These are phyloP conservation scores for Cucumis cinereus DNA, from an alignment of 306 rosid species.

Conservation along the genomic window DNA sequence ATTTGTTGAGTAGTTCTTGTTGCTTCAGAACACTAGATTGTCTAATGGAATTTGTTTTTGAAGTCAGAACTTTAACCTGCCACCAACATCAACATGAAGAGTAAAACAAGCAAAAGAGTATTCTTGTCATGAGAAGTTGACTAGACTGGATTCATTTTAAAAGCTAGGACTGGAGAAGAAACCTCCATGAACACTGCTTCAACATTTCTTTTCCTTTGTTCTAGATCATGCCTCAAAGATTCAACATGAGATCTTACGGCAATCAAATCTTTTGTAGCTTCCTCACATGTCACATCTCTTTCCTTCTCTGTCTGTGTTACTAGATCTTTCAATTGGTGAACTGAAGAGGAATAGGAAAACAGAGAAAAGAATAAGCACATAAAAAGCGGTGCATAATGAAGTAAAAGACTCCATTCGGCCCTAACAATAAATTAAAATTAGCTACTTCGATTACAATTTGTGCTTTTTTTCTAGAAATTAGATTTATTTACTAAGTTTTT, in stretches of 20 bases:
- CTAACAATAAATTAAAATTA: neutral
- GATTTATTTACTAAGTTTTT: neutral
- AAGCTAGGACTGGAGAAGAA: neutral
- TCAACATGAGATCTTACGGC: conserved; percentile 44
- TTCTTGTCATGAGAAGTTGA: neutral
- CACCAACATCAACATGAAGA: conserved; percentile 14
- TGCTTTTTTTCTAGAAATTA: neutral
- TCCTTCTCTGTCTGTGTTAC: conserved; percentile 50
- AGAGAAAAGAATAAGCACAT: neutral
- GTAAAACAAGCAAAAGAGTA: neutral
- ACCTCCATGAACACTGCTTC: conserved; percentile 63
- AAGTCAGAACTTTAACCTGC: conserved; percentile 47
- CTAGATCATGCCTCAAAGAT: conserved; percentile 41
- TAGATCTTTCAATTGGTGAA: conserved; percentile 41
- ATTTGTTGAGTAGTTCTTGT: conserved; percentile 25
- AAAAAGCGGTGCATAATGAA: neutral
- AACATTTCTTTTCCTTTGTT: conserved; percentile 48
- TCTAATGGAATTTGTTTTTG: conserved; percentile 24
- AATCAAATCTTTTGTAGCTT: conserved; percentile 34
- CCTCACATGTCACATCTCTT: conserved; percentile 32
- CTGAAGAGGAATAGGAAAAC: conserved; percentile 16
- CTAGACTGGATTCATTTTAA: neutral
- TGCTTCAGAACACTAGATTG: conserved; percentile 37
- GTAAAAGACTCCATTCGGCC: conserved; percentile 1
- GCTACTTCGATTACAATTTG: neutral